Conservation (phyloP, 768 basidiomycete species). For the Flagelloscypha sp. region DNA sequence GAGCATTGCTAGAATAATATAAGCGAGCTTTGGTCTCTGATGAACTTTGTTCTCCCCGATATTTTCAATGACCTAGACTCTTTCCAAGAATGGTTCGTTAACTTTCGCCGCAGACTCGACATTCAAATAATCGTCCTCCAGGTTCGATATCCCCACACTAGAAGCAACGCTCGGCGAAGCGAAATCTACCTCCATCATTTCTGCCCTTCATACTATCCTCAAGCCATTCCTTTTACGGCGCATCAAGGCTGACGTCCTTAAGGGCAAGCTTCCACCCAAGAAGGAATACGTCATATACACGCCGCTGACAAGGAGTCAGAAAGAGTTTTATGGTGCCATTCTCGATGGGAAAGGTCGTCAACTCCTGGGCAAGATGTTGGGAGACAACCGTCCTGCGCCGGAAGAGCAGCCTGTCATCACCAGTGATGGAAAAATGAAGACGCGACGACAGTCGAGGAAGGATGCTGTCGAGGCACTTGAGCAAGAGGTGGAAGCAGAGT, state of each 20-base stretch:
- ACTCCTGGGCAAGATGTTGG: conserved; percentile 28
- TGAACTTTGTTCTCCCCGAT: conserved; percentile 93
- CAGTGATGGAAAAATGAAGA: too few relatives aligned
- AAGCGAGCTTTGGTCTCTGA: conserved; percentile 86
- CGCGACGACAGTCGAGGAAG: conserved; percentile 1
- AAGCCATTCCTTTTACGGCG: conserved; percentile 93
- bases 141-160: conserved; percentile 67
- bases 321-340: conserved; percentile 77
- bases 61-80: conserved; percentile 84
- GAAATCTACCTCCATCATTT: conserved; percentile 60
- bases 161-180: conserved; percentile 46
- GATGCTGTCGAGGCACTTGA: conserved; percentile 10
- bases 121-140: conserved; percentile 21
- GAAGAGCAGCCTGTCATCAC: conserved; percentile 5
- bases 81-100: conserved; percentile 78
- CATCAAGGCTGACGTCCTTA: conserved; percentile 82
- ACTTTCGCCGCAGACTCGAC: conserved; percentile 2
- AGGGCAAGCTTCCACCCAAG: conserved; percentile 73
- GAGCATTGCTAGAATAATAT: conserved; percentile 83
- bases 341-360: conserved; percentile 67
- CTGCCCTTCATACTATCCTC: conserved; percentile 79
- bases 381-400: conserved; percentile 23
- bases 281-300: conserved; percentile 94
- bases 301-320: conserved; percentile 74
- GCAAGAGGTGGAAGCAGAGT: conserved; percentile 20